These are phyloP conservation scores for Nicotiana tabacum DNA, from an alignment of 257 asterid genomes.

Conservation along the genomic window DNA sequence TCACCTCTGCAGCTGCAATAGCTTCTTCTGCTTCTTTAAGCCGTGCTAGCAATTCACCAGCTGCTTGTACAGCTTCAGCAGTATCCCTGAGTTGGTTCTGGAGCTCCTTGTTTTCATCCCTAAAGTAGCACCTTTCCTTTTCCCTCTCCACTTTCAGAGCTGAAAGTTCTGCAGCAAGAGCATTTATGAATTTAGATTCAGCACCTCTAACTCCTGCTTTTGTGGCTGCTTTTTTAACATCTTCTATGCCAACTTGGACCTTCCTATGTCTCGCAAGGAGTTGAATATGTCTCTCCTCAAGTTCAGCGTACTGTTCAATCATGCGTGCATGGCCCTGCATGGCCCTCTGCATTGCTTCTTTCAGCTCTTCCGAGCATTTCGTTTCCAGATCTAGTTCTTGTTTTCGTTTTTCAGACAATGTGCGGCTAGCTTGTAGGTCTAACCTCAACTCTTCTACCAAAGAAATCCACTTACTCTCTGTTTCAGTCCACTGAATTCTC, in stretches of 20 bases:
- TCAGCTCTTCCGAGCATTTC: conserved; percentile 86
- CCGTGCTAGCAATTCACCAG: conserved; percentile 89
- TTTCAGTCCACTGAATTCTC: conserved; percentile 74
- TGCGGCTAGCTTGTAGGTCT: conserved; percentile 62
- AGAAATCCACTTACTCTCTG: conserved; percentile 89
- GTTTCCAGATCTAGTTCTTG: conserved; percentile 77
- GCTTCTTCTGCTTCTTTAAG: conserved; percentile 95
- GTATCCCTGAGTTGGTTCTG: conserved; percentile 96
- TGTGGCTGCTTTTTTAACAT: conserved; percentile 91
- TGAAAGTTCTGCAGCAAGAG: conserved; percentile 85
- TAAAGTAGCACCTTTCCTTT: conserved; percentile 68
- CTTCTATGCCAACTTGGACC: conserved; percentile 81
- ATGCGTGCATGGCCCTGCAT: conserved; percentile 99
- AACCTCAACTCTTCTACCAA: conserved; percentile 73
- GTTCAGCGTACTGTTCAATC: conserved; percentile 97
- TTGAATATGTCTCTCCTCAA: conserved; percentile 89
- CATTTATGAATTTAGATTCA: conserved; percentile 83
- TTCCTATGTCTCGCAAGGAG: conserved; percentile 79
- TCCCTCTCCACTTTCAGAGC: conserved; percentile 77
- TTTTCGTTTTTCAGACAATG: conserved; percentile 57
- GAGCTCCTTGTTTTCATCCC: conserved; percentile 84
- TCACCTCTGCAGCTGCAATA: conserved; percentile 79
- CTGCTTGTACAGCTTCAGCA: conserved; percentile 99
- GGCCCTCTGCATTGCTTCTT: conserved; percentile 98
- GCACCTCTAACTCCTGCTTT: conserved; percentile 91